A percentile compares a stretch with the other conserved stretches of the same genome.
phyloP scores from a whole-genome alignment of 345 rosid species.

The Lagerstroemia speciosa region DNA sequence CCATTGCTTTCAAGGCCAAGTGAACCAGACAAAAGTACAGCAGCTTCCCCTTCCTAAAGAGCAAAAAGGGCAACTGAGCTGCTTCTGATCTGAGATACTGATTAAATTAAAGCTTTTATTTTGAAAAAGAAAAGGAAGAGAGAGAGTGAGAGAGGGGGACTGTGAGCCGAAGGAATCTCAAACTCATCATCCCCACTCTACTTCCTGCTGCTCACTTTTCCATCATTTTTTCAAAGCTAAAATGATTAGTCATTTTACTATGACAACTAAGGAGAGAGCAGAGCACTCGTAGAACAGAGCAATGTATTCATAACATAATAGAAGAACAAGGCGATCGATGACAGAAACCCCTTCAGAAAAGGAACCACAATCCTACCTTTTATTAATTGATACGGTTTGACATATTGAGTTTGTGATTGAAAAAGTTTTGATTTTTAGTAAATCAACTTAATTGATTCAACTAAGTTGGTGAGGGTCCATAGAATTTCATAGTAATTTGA shows the following conservation, averaged over 20 bases:
- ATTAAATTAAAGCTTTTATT: neutral
- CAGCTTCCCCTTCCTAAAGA: neutral
- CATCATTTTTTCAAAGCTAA: neutral
- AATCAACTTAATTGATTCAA: too few species aligned
- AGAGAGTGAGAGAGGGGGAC: neutral
- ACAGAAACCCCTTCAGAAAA: neutral
- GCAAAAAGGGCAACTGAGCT: neutral
- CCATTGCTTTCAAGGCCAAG: neutral
- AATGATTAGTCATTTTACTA: neutral
- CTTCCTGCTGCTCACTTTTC: neutral
- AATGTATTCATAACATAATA: neutral
- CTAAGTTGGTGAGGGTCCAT: too few species aligned
- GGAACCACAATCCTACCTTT: neutral
- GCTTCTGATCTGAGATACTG: slow-evolving; percentile 2
- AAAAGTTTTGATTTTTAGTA: too few species aligned
- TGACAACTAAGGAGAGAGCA: slow-evolving; percentile 13
- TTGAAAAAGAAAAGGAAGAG: neutral
- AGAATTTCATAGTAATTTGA: too few species aligned
- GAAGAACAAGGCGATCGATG: neutral
- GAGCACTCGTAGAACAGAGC: neutral
- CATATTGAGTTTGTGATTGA: too few species aligned
- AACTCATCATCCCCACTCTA: neutral
- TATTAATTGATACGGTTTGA: too few species aligned
- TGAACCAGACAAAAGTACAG: neutral
- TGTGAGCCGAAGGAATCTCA: neutral